These are phyloP conservation scores for Candida arabinofermentans DNA, from an alignment of 805 yeast genomes.

Conservation along the genomic window DNA sequence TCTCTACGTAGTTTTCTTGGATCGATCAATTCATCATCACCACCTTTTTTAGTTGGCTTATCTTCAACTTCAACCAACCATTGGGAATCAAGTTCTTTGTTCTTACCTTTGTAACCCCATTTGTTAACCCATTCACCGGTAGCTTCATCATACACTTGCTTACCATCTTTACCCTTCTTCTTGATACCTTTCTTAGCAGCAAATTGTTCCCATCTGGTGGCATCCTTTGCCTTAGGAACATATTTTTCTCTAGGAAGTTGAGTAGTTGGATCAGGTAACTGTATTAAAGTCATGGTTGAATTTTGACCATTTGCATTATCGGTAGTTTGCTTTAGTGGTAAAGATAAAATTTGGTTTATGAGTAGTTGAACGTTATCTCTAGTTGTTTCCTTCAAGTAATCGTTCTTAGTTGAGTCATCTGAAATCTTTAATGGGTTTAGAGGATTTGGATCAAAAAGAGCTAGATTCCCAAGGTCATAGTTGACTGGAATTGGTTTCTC, in stretches of 20 bases:
- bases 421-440: conserved; percentile 58
- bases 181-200: conserved; percentile 94
- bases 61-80: conserved; percentile 96
- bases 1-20: conserved; percentile 80
- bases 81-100: conserved; percentile 80
- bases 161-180: conserved; percentile 86
- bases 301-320: conserved; percentile 43
- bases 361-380: conserved; percentile 92
- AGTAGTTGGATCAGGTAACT: conserved; percentile 79
- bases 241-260: conserved; percentile 92
- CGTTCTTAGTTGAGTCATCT: conserved; percentile 55
- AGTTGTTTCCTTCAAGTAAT: conserved; percentile 57
- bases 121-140: conserved; percentile 94
- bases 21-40: conserved; percentile 67
- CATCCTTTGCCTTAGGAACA: conserved; percentile 86
- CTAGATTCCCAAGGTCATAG: conserved; percentile 86
- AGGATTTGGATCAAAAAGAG: conserved; percentile 88
- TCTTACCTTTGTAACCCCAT: conserved; percentile 96
- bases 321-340: conserved; percentile 87
- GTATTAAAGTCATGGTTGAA: conserved; percentile 75
- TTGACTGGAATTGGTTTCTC: conserved; percentile 87
- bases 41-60: conserved; percentile 44
- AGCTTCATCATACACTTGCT: conserved; percentile 84
- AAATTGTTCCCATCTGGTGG: conserved; percentile 95
- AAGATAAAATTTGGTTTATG: conserved; percentile 83